Evolutionary conservation across 1,284 basidiomycete species (phyloP), one percentile per base, ranked within the genome.

Genomic region (Trametes versicolor): DNA sequence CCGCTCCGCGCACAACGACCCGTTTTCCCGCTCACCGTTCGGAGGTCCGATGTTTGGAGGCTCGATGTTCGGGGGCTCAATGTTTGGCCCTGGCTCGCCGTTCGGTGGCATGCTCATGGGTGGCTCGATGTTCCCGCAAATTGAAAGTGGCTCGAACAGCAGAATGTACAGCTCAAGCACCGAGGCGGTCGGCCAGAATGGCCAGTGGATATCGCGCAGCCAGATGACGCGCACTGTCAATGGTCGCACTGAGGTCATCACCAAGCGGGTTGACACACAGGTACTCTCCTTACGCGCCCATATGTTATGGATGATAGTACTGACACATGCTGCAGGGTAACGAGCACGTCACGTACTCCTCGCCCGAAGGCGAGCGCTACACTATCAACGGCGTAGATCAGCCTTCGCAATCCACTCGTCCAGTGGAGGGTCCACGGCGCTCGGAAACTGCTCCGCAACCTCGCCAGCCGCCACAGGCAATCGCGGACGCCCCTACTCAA

Each of bases 311-410:
- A n/a, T 21, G 4, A 32, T n/a, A 12, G 9, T 58, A 49, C 51
- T 57, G 25, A 29, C 17, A 32, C 64, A 53, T 17, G 13, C 48
- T 49, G 25, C 62, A 93, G 91, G 91, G 92, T 4, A 92, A 91
- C 67, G 88, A 91, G 70, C 89, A 92, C 73, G 79, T 90, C 48
- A 87, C 83, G 3, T 85, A 86, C 56, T 86, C 82, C 5, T 85
- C 83, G 64, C 85, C 87, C 7, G 89, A 92, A 64, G 91, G 91
- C 34, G 82, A 90, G 72, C 78, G 86, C 1, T 82, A 84, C 70
- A 88, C 85, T 6, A 80, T 93, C 68, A 93, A 93, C 64, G 92
- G 91, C 7, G 75, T 90, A 21, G 88, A 92, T 57, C 91, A 91
- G 71, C 67, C 72, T 43, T 17, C 41, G 19, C 41, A 43, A 2